A percentile compares a stretch with the other conserved stretches of the same genome.
These are phyloP conservation scores for Lagenaria siceraria DNA, from an alignment of 306 rosid species.

Conservation along the genomic window DNA sequence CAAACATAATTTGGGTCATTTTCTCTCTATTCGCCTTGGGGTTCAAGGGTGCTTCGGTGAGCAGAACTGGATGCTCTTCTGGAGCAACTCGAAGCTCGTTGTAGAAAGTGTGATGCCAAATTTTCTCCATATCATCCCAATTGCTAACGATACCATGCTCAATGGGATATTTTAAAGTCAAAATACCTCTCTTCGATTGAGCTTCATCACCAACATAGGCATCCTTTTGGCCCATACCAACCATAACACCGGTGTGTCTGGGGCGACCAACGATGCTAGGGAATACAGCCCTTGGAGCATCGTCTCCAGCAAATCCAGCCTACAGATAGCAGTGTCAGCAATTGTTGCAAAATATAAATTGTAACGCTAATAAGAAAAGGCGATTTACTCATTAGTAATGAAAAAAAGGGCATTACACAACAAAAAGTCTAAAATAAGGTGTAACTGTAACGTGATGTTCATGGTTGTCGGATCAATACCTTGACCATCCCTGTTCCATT, in stretches of 20 bases:
- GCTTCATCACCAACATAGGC: conserved; percentile 98
- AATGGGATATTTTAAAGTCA: conserved; percentile 84
- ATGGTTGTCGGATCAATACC: conserved; percentile 29
- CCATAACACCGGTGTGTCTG: conserved; percentile 96
- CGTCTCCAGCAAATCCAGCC: conserved; percentile 99
- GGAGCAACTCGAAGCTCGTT: conserved; percentile 94
- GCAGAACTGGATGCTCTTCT: conserved; percentile 96
- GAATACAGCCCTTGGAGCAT: conserved; percentile 97
- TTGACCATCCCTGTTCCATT: conserved; percentile 99
- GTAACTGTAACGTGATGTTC: not conserved
- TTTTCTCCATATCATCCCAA: conserved; percentile 99
- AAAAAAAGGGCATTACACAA: no score
- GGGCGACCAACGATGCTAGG: conserved; percentile 98
- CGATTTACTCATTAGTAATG: no score
- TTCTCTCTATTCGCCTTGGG: conserved; percentile 97
- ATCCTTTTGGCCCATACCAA: conserved; percentile 98
- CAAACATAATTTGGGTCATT: conserved; percentile 95
- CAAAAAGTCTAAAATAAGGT: not conserved
- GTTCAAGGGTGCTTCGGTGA: conserved; percentile 91
- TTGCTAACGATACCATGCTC: conserved; percentile 94
- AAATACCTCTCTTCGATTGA: conserved; percentile 86
- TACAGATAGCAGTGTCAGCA: conserved; percentile 8
- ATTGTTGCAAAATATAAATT: not conserved
- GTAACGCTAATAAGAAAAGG: not conserved
- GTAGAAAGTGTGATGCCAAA: conserved; percentile 96